Evolutionary conservation across 2,329 filamentous ascomycete genomes (phyloP), one percentile per base, ranked within the genome.

Genomic region (Alternaria viburni): DNA sequence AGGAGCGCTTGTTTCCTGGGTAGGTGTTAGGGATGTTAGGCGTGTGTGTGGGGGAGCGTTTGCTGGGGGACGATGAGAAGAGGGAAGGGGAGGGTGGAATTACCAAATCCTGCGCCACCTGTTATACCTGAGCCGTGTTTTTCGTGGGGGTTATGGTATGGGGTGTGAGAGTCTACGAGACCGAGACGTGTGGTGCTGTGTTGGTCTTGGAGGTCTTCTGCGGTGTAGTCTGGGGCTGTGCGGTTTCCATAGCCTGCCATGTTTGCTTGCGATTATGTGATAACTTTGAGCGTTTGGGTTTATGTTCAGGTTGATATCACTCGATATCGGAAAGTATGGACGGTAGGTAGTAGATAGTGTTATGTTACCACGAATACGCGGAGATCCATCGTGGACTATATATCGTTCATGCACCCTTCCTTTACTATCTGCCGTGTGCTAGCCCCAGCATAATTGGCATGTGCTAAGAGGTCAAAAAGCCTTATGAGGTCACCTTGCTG

Each of bases 171-270:
- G 51, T 76, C 64, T 28, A 59, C 61, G 8, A 71, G 68, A 54
- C 62, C 70, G 57, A 79, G 75, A 12, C 74, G 74, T 2, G 77
- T 79, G 61, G 30, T 67, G 19, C 36, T 57, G 69, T 79, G 70
- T 23, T 78, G 28, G 28, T 69, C 41, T 32, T 63, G 21, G 7
- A 72, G 60, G 59, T 66, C 50, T 9, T 66, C 62, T 32, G 68
- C 59, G 56, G 57, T 61, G 59, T 66, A 69, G 54, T 72, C 62
- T 10, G 61, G 52, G 15, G 72, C 70, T 50, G 68, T 77, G 58
- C 74, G 75, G 73, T 81, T 80, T 41, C 76, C 79, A 69, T 76
- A 81, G 65, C 76, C 76, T 69, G 73, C 70, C 77, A 77, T 77
- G 56, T 28, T 69, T 26, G 49, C 21, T 55, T 51, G 13, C 17